Evolutionary conservation across 257 asterid species (phyloP), one percentile per base, ranked within the genome.

Genomic region (Thymus mandschuricus): DNA sequence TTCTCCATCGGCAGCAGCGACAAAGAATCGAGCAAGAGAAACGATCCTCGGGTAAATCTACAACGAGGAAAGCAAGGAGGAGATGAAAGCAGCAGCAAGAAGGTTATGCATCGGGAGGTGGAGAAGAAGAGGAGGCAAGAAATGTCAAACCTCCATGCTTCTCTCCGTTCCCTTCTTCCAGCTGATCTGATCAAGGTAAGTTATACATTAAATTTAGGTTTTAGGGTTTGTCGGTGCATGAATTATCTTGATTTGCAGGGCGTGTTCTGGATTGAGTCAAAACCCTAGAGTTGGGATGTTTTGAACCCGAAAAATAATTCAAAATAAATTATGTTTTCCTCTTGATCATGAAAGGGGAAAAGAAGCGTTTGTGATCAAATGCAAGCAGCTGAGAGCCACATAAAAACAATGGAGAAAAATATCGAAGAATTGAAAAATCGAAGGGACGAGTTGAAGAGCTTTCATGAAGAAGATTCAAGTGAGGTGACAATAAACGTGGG

Each of bases 91-190:
- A 63, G 33, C 13, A 76, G 31, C 51, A 82, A 43, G 79, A 78
- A 50, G 74, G 60, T 76, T 60, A 52, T 79, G 68, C 92, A 78
- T 46, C 66, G 88, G 13, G 82, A 85, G n/a, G 48, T 78, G 3
- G 87, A 85, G 49, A 70, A 79, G 48, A 81, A 82, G 58, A 70
- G 89, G 51, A 80, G 86, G 76, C 82, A 66, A 65, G 77, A 77
- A 66, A 85, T 82, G 89, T 49, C 87, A 0, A 38, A 41, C 7
- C 82, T 75, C 30, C 68, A 69, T 29, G 71, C 83, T 33, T 82
- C 89, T 9, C 87, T 85, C 43, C 69, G 85, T 7, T 68, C 83
- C 30, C 81, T 72, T 60, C 89, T 84, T 62, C 89, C 89, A 15
- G 54, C 41, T 8, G 79, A 79, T 8, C 59, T 64, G 43, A 30